These are phyloP conservation scores for Agrocybe pediades DNA, from an alignment of 768 basidiomycete genomes.

Conservation along the genomic window DNA sequence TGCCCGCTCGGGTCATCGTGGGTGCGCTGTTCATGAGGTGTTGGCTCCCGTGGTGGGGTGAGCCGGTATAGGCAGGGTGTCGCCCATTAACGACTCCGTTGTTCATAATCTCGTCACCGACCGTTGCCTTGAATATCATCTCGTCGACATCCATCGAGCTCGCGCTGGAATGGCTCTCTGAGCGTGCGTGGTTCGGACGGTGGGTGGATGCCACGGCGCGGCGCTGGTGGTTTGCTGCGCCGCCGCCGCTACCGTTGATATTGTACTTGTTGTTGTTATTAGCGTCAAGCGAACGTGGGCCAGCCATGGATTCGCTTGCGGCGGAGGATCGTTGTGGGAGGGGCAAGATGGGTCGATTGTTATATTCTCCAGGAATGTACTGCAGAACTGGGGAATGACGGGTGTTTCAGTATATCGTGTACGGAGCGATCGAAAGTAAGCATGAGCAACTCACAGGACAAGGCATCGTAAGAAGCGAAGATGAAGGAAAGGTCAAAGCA, in stretches of 20 bases:
- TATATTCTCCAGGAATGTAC: constrained; percentile 1
- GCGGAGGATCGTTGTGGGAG: constrained; percentile 3
- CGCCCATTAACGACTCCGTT: too few species aligned
- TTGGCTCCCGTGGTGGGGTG: too few species aligned
- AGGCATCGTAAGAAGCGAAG: background rate
- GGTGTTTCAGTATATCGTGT: background rate
- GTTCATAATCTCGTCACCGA: constrained; percentile 33
- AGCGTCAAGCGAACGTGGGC: too few species aligned
- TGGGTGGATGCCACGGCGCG: background rate
- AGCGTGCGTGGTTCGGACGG: constrained; percentile 24
- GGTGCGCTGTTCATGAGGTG: too few species aligned
- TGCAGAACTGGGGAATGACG: background rate
- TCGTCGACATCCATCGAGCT: constrained; percentile 45
- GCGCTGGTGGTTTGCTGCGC: constrained; percentile 9
- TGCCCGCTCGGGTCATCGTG: too few species aligned
- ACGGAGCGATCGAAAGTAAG: background rate
- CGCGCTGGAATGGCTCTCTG: constrained; percentile 35
- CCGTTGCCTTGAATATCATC: constrained; percentile 42
- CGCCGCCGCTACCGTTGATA: too few species aligned
- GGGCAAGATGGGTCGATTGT: background rate
- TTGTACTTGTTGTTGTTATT: too few species aligned
- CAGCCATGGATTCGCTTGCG: too few species aligned
- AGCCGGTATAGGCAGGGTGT: too few species aligned
- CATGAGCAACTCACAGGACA: background rate
- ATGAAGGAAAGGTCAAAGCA: background rate